Evolutionary conservation across 2,329 filamentous ascomycete species (phyloP), one percentile per base, ranked within the genome.

Genomic region (Neodidymelliopsis sp.): DNA sequence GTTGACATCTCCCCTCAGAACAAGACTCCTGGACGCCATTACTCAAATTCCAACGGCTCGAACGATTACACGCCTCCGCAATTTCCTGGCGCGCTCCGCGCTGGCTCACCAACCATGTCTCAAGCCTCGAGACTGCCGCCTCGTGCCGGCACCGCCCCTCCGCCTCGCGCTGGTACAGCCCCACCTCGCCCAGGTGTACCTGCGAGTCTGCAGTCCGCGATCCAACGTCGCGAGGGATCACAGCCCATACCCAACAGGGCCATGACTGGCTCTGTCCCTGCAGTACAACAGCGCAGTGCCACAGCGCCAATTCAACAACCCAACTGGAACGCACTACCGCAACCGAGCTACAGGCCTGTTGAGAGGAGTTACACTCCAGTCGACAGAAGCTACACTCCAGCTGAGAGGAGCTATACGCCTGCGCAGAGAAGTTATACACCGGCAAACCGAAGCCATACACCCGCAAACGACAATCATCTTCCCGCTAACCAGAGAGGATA

Each of bases 191-290:
- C 67, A 11, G 69, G 67, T 8, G 42, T 72, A 4, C 69, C 70
- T 10, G 56, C 68, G 6, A 53, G 62, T 2, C 52, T 72, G n/a
- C 69, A 70, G 38, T 68, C 69, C 2, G 66, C 69, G 10, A 72
- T 70, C n/a, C 70, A 71, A 50, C 63, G 69, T 16, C 66, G 70
- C 6, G 70, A 72, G 27, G 67, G 66, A 10, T 66, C 66, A 6
- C 63, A 71, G 12, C 67, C 70, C 9, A 38, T 69, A 1, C 66
- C 63, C 2, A 65, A 65, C 31, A 61, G 66, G 13, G 60, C 54
- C 4, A 66, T 65, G 54, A 62, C 53, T 16, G 55, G 54, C 10
- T 61, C 60, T 1, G 49, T 51, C 1, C 62, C 60, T 4, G 24
- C 34, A 4, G 4, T 36, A 9, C 67, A 69, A 34, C 67, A 69